Evolutionary conservation across 495 filamentous ascomycete species (phyloP), one percentile per base, ranked within the genome.

Genomic region (Bacidia gigantensis): DNA sequence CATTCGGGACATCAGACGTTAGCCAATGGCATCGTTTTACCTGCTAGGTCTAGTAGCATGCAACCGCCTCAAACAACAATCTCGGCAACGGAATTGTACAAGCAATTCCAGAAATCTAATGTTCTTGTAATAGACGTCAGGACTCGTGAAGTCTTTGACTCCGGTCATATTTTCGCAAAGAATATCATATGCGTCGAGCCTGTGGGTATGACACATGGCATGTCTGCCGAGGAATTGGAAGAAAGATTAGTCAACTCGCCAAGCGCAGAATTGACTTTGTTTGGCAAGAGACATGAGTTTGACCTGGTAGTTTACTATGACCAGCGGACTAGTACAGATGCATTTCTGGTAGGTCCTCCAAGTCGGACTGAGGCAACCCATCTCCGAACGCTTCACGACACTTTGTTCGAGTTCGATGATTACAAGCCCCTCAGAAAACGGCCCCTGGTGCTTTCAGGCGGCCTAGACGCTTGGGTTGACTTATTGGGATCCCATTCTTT

Each of bases 231-330:
- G 46, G 78, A 96, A 49, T 75, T 99, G 14, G 79, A 78, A 51
- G 85, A 95, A 49, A 81, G 83, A 25, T 75, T 96, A 53, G 76
- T 95, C 11, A 69, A 96, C 9, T 84, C 83, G 1, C 87, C 92
- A 3, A 70, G 84, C 20, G 60, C 68, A 44, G 92, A 98, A 61
- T 81, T 82, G 56, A 64, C 70, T 1, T 67, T 87, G 17, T 93
- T 94, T 55, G 80, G 85, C 35, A 74, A 75, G 46, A 77, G 92
- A 22, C 73, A 92, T 56, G 75, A 84, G 56, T 95, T 81, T 60
- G 88, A 95, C 59, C 62, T 94, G 49, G 75, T 97, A 22, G 86
- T 97, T 1, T 93, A 93, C 59, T 93, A 97, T 63, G 89, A 99
- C 62, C 78, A 87, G 58, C 66, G 67, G 24, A 82, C 82, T 1